Base-by-base conservation (phyloP, 495 filamentous ascomycete genomes). In the Aspergillus sparsus region DNA sequence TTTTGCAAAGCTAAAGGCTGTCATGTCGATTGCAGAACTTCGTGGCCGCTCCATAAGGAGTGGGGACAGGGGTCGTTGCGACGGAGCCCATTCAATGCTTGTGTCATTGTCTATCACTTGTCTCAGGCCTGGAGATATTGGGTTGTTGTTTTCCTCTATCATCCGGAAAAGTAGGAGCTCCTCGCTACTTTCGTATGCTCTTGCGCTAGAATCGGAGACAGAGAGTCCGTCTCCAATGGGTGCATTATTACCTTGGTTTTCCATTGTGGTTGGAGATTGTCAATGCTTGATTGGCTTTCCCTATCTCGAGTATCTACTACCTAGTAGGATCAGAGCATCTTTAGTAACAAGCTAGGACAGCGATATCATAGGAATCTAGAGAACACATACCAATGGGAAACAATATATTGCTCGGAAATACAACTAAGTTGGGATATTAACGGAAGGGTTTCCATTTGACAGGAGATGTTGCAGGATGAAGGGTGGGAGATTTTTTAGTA, bases 1-100 rank as follows among this genome's bases (percentile, higher is more conserved):
- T 49, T 67, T 77, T 21, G 67, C 56, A 53, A 77, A 78, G 5
- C 66, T 73, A 49, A 78, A 78, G 2, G 58, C 62, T 12, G 64
- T n/a, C n/a, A 66, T 37, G 53, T 78, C 73, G n/a, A 74, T 65
- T 0, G 60, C 66, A 11, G 68, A 71, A 27, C 65, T 73, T 15
- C 62, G 50, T 6, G 69, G 74, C 7, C 71, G 74, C 49, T 74
- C 62, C 61, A 75, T 67, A 41, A 74, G 61, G 11, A 70, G 34
- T 7, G 73, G 64, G 11, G 62, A 51, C 31, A 59, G 41, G 8
- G 47, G 42, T 54, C 56, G 54, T 16, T 62, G 59, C 5, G 15
- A 32, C 9, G 36, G 6, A 39, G 36, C 21, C 39, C 39, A 33
- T 37, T 1, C 50, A 0, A 54, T 2, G 2, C 51, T 34, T 7